Percentiles rank a stretch among this genome's conserved stretches.
These are phyloP conservation scores for Aureobasidium lini DNA, from an alignment of 2,329 filamentous ascomycete genomes.

Conservation along the genomic window DNA sequence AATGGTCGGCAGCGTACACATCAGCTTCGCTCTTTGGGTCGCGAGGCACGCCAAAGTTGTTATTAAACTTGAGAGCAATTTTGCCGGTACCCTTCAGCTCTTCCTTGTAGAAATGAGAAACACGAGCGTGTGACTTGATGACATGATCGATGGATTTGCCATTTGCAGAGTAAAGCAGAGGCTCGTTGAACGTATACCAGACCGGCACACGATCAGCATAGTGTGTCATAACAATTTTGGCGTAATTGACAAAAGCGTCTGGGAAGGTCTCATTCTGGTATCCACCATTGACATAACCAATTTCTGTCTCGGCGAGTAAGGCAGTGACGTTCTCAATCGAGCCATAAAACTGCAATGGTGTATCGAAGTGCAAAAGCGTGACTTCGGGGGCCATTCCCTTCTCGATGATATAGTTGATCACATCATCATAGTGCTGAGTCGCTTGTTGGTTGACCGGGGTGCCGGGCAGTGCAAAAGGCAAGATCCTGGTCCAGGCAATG, in stretches of 20 bases:
- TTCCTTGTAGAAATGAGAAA: constrained; percentile 44
- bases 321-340: constrained; percentile 1
- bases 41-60: constrained; percentile 32
- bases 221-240: constrained; percentile 28
- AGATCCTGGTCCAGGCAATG: constrained; percentile 39
- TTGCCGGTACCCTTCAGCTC: constrained; percentile 45
- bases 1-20: constrained; percentile 40
- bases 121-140: constrained; percentile 19
- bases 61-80: constrained; percentile 44
- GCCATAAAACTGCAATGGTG: constrained; percentile 21
- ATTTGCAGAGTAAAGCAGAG: constrained; percentile 14
- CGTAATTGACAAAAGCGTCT: constrained; percentile 31
- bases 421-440: constrained; percentile 39
- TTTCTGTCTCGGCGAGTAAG: constrained; percentile 18
- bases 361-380: constrained; percentile 39
- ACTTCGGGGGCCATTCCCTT: constrained; percentile 38
- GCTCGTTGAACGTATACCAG: constrained; percentile 28
- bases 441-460: constrained; percentile 38
- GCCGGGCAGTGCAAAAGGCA: constrained; percentile 37
- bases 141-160: constrained; percentile 11
- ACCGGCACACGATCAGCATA: constrained; percentile 31
- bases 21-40: constrained; percentile 34
- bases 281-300: constrained; percentile 14
- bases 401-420: constrained; percentile 37
- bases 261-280: constrained; percentile 24